Evolutionary conservation across 179 eudicot species (phyloP), one percentile per base, ranked within the genome.

Genomic region (Spergularia azorica): DNA sequence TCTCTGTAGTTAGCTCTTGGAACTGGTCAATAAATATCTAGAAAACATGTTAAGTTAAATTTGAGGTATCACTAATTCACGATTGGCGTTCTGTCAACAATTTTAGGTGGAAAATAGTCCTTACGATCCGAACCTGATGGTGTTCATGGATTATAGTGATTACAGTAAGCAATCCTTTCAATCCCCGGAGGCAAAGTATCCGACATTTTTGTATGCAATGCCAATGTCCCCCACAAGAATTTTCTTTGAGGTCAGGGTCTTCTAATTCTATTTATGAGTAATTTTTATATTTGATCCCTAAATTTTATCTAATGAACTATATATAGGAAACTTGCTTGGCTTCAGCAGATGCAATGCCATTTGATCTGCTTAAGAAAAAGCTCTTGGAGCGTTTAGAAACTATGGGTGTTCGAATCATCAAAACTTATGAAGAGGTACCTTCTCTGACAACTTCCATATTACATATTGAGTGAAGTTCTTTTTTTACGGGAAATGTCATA

Each of bases 251-350:
- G 98, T 94, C 68, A 46, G 85, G 73, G 77, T 62, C 61, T 69
- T 39, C 12, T 54, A 17, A 8, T 75, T 18, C 38, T 73, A 43
- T 67, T 9, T 58, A 57, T 18, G 17, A 41, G 8, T 20, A 1
- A 26, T 57, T 41, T 73, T 71, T 76, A 63, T 20, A 64, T 9
- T 20, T 77, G 6, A 16, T 48, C 68, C 9, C 20, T 57, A 7
- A 74, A 26, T 41, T 43, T 43, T 64, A 59, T 74, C 75, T 17
- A 57, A 72, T 9, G 61, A 62, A 20, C 60, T 52, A 56, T 17
- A 64, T 79, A 78, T 90, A 94, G 98, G 98, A 94, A 89, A 94
- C 98, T 71, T 94, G 98, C 80, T 84, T 94, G 89, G 98, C 98
- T 85, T 94, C 98, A 68, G 88, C 84, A 82, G 96, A 91, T 79